Evolutionary conservation across 2,329 filamentous ascomycete genomes (phyloP).

Genomic region (Plenodomus tracheiphilus): DNA sequence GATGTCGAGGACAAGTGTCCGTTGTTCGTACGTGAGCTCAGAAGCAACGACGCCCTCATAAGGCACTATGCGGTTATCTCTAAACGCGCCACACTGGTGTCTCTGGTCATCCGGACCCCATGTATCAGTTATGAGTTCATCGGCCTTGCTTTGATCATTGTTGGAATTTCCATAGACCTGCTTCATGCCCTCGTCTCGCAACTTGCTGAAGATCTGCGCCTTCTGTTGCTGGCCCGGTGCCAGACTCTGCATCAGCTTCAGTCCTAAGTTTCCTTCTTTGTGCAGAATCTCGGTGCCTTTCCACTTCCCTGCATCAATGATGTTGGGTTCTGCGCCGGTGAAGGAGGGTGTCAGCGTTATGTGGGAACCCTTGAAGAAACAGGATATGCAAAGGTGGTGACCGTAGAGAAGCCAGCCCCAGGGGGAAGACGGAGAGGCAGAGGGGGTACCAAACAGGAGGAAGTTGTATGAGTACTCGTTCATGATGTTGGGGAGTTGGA

Average conservation of each 20-base stretch:
- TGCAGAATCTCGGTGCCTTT: constrained; percentile 68
- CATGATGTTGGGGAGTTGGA: constrained; percentile 64
- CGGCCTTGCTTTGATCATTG: constrained; percentile 31
- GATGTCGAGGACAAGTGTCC: constrained; percentile 60
- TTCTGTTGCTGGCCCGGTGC: constrained; percentile 48
- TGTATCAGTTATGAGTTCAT: constrained; percentile 55
- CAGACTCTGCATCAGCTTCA: constrained; percentile 71
- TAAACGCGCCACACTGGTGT: constrained; percentile 75
- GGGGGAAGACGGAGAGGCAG: constrained; percentile 52
- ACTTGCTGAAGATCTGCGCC: constrained; percentile 61
- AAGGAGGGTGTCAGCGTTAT: constrained; percentile 75
- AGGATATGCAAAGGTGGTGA: constrained; percentile 74
- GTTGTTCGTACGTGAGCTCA: constrained; percentile 54
- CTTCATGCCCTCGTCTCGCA: constrained; percentile 69
- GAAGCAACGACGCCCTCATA: constrained; percentile 67
- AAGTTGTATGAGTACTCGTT: constrained; percentile 80
- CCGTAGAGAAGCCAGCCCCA: constrained; percentile 80
- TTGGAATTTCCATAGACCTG: constrained; percentile 38
- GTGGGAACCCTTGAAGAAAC: constrained; percentile 67
- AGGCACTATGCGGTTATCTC: constrained; percentile 76
- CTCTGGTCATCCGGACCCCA: constrained; percentile 84
- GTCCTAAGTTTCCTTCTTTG: constrained; percentile 64
- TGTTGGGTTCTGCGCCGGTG: constrained; percentile 77
- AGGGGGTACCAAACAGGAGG: constrained; percentile 68
- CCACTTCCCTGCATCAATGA: constrained; percentile 67